A percentile compares a stretch with the other conserved stretches of the same genome.
Conservation (phyloP, 129 eudicot species). For the sunflower (Helianthus annuus) region HanXRQr2.0-SUNRISE NC_035448.2:10678385-10678884, state of each 20-base stretch:
- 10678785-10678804: neutral
- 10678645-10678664: conserved; percentile 3
- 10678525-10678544: neutral
- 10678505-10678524: conserved; percentile 4
- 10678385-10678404: no score
- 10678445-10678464: neutral
- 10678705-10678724: conserved; percentile 1
- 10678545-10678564: conserved; percentile 13
- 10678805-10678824: neutral
- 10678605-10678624: neutral
- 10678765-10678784: neutral
- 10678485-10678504: neutral
- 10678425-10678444: neutral
- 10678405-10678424: no score
- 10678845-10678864: neutral
- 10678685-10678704: conserved; percentile 1
- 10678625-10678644: conserved; percentile 9
- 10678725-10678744: neutral
- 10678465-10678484: neutral
- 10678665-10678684: conserved; percentile 4
- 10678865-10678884: neutral
- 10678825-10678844: neutral
- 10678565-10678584: conserved; percentile 1
- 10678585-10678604: conserved; percentile 9
- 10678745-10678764: neutral